Evolutionary conservation across 768 basidiomycete genomes (phyloP), one percentile per base, ranked within the genome.

Genomic region (Russula earlei): DNA sequence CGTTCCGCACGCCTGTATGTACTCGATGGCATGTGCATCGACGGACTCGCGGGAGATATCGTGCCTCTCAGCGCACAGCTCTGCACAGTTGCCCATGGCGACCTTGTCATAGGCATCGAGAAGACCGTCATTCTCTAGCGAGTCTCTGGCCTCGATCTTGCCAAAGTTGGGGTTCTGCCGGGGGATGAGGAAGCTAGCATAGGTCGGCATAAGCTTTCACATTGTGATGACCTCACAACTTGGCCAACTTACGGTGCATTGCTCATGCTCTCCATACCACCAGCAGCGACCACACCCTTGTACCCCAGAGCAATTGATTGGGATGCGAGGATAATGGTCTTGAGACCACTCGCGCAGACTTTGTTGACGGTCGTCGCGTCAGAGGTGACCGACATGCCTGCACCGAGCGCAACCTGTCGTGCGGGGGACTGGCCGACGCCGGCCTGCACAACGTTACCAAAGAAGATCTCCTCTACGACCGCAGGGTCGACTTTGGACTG

Each of bases 291-390:
- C 48, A 96, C 80, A 38, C 72, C 82, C 57, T 87, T 83, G 68
- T 95, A 83, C 49, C 96, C 96, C 22, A 84, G 77, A 69, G 84
- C 79, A 66, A 99, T 91, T 65, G 79, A 82, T 75, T 98, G 96
- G 25, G 91, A 79, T 54, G 91, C 96, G 60, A 98, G 77, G 71
- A 92, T 96, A 73, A 98, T 82, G 27, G 94, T 79, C 73, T 98
- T 98, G 79, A 99, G 76, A 59, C 96, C 96, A 52, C 90, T 93
- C 5, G 96, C 96, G 71, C 96, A 99, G 70, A 99, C 96, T 75
- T 99, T 99, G 82, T 99, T 99, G 75, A 99, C 84, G 47, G 96
- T 99, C 36, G 96, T 98, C 20, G 95, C 94, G 73, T 99, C 96
- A 25, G 95, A 94, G 54, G 77, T 78, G 10, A 84, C 69, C 60